Base-by-base conservation (phyloP, 2,329 filamentous ascomycete genomes). In the Monilinia fructicola region DNA sequence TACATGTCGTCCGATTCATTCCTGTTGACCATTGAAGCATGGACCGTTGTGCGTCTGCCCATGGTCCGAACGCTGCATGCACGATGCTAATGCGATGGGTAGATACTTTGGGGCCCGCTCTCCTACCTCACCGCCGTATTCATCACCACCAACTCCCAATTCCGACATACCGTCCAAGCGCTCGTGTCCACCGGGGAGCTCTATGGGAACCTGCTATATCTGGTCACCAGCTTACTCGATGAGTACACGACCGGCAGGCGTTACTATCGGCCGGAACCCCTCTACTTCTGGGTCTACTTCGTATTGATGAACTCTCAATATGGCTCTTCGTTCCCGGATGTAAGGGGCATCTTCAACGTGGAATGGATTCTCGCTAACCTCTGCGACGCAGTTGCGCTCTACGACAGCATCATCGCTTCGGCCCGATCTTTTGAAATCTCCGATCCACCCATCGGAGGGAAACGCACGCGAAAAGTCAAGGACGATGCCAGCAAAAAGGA, bases 221-320 rank as follows among this genome's bases (percentile, higher is more conserved):
- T 86, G 73, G 77, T 82, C 2, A 89, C 87, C 21, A 85, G 83
- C 73, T 77, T 81, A 65, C 78, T 79, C 59, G 84, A 86, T 68
- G 75, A 79, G 66, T 77, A 76, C 44, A 76, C 80, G 67, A 77
- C 76, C 18, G 83, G 81, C 3, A 76, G 79, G 28, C 78, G 78
- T 26, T 84, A 86, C 72, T 86, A 83, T 70, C 81, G 87, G 31
- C 86, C 86, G 1, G 87, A 89, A 76, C 77, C 79, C 28, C 74
- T 84, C 40, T 89, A 89, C 71, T 87, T 84, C 71, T 89, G 86
- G 86, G 78, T 85, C 23, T 89, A 89, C 71, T 89, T 86, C 68
- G 78, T 85, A 6, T 83, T 82, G 2, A 83, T 87, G 74, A 89
- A 89, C 72, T 73, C 72, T 73, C 81, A 21, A 84, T 86, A 0